Conservation (phyloP, 495 filamentous ascomycete genomes). For the Sporormia fimetaria region DNA sequence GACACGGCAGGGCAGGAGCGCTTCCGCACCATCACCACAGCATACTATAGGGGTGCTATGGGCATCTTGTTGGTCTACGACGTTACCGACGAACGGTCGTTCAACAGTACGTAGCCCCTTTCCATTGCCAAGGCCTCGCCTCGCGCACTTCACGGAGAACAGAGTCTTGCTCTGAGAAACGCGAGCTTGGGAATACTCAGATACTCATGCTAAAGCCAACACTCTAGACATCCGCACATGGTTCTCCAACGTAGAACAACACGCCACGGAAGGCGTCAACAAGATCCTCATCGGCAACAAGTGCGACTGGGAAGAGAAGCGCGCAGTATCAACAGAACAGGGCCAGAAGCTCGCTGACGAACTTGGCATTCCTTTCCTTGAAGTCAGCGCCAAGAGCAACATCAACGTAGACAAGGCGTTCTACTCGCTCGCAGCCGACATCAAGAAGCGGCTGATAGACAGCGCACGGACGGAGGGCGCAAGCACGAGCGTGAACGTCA, state of each 20-base stretch:
- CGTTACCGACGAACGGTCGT: slow-evolving; percentile 92
- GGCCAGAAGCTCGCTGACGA: slow-evolving; percentile 91
- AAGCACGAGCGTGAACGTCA: slow-evolving; percentile 1
- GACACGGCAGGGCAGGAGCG: slow-evolving; percentile 97
- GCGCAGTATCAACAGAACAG: slow-evolving; percentile 81
- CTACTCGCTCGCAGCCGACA: slow-evolving; percentile 86
- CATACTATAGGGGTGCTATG: slow-evolving; percentile 97
- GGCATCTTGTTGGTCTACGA: slow-evolving; percentile 97
- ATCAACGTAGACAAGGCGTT: slow-evolving; percentile 99
- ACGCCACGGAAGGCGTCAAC: slow-evolving; percentile 97
- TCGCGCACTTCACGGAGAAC: neutral
- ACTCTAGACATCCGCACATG: slow-evolving; percentile 86
- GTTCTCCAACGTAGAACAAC: slow-evolving; percentile 99
- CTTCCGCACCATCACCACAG: slow-evolving; percentile 96
- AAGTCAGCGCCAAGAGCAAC: slow-evolving; percentile 96
- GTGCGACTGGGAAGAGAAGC: slow-evolving; percentile 99
- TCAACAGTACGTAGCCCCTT: slow-evolving; percentile 66
- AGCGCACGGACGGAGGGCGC: slow-evolving; percentile 67
- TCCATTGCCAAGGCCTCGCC: neutral
- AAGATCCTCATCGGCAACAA: slow-evolving; percentile 99
- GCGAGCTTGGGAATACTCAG: neutral
- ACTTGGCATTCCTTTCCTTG: slow-evolving; percentile 94
- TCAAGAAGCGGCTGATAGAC: slow-evolving; percentile 91
- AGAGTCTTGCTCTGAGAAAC: neutral
- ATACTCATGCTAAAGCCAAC: slow-evolving; percentile 6